Evolutionary conservation across 1,284 basidiomycete species (phyloP), one percentile per base, ranked within the genome.

Genomic region (Fomitopsis pinicola): DNA sequence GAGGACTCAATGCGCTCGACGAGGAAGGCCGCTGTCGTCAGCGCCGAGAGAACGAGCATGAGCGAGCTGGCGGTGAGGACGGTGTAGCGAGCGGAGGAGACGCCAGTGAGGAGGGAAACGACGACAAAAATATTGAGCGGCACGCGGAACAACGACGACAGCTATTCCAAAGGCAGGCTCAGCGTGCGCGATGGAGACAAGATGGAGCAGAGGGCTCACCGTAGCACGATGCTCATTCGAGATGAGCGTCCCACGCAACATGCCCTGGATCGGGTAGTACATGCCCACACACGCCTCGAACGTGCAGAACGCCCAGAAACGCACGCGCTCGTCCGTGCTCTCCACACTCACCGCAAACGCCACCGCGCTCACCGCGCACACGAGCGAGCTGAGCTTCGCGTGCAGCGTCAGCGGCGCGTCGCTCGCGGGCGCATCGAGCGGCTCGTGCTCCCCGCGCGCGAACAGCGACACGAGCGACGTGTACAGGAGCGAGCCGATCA

Each of bases 211-310:
- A 57, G 14, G 14, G 73, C 83, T 68, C 62, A 91, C 88, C 54
- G 88, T 91, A 1, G 89, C 88, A 17, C 89, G 81, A 65, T 89
- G 83, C 68, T 89, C 88, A 64, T 91, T 85, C 0, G 85, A 78
- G n/a, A 91, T 85, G 59, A 91, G 73, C 0, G 80, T 78, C 38
- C 88, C 86, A 42, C 87, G 80, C 22, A 91, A 73, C 80, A 88
- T 90, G n/a, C 88, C 89, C 63, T 90, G 86, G 36, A 89, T 82
- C 12, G 89, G 89, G 68, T 89, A 91, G 68, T 91, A 90, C 82
- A 89, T 83, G 44, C 89, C 89, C 5, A 90, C 89, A 67, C 87
- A 90, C 9, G 82, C 85, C 70, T 91, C 89, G 64, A 89, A 91
- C 7, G 80, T 73, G 67, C 89, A 90, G 68, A 91, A 91, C 14